Evolutionary conservation across 169 alveolate genomes (phyloP).

Genomic region (Theileria equi): DNA sequence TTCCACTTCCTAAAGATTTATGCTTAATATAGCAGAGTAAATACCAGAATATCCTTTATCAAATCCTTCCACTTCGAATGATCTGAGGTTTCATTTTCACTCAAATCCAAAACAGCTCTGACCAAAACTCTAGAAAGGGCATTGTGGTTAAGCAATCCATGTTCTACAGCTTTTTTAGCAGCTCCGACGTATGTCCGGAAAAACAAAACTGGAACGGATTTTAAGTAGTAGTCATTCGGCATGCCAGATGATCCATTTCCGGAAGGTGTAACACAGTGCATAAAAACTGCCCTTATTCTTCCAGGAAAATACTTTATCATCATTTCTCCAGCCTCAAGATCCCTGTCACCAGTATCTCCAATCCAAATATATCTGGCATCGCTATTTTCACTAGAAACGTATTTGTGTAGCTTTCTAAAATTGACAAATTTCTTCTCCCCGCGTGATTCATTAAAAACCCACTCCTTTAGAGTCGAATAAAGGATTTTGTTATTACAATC

Average conservation of each 20-base stretch:
- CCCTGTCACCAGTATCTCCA: slow-evolving; percentile 85
- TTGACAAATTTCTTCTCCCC: slow-evolving; percentile 79
- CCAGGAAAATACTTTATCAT: slow-evolving; percentile 78
- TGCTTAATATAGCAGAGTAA: background rate
- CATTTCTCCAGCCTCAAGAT: slow-evolving; percentile 81
- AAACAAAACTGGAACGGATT: slow-evolving; percentile 79
- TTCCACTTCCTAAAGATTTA: slow-evolving; percentile 57
- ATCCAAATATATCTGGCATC: slow-evolving; percentile 79
- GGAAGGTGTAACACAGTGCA: slow-evolving; percentile 72
- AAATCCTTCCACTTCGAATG: slow-evolving; percentile 78
- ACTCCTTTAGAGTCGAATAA: slow-evolving; percentile 80
- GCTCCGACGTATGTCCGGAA: slow-evolving; percentile 82
- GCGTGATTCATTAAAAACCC: slow-evolving; percentile 81
- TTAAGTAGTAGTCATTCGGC: slow-evolving; percentile 79
- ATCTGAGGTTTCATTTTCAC: slow-evolving; percentile 64
- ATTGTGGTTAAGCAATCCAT: slow-evolving; percentile 69
- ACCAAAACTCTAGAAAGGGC: slow-evolving; percentile 78
- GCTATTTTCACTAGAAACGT: slow-evolving; percentile 65
- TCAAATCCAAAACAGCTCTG: slow-evolving; percentile 73
- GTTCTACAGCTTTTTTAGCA: slow-evolving; percentile 78
- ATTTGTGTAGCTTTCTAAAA: slow-evolving; percentile 72
- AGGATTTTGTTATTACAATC: slow-evolving; percentile 77
- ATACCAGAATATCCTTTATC: slow-evolving; percentile 68
- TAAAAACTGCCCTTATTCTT: slow-evolving; percentile 75
- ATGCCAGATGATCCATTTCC: slow-evolving; percentile 45